These are phyloP conservation scores for Xylaria scruposa DNA, from an alignment of 495 filamentous ascomycete species.

Conservation along the genomic window DNA sequence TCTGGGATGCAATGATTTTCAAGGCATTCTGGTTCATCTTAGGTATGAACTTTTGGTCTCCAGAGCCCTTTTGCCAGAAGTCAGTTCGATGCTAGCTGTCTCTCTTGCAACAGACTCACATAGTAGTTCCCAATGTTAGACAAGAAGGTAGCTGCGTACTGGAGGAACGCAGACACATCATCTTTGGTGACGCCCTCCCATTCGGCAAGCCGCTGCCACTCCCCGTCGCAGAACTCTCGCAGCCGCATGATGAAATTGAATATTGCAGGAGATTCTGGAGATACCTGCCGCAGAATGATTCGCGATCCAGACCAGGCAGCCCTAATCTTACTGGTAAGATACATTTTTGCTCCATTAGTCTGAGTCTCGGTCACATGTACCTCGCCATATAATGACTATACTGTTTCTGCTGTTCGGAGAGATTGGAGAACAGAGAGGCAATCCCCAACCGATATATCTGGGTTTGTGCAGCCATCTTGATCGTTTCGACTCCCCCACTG, in stretches of 20 bases:
- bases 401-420: conserved; percentile 3
- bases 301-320: conserved; percentile 50
- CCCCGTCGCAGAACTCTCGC: conserved; percentile 40
- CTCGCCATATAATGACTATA: conserved; percentile 16
- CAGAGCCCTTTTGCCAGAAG: conserved; percentile 34
- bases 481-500: not conserved
- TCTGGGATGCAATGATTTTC: not conserved
- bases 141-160: conserved; percentile 45
- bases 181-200: conserved; percentile 18
- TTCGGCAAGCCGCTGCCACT: conserved; percentile 41
- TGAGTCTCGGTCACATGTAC: not conserved
- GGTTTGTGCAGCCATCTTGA: not conserved
- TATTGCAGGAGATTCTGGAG: conserved; percentile 46
- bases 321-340: not conserved
- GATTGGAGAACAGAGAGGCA: conserved; percentile 6
- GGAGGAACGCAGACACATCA: conserved; percentile 37
- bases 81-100: conserved; percentile 8
- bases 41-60: conserved; percentile 44
- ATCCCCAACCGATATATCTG: conserved; percentile 15
- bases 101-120: conserved; percentile 9
- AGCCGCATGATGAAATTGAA: conserved; percentile 51
- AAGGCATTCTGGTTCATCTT: conserved; percentile 9
- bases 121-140: conserved; percentile 49
- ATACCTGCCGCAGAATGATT: conserved; percentile 50
- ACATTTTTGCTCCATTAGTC: not conserved